Evolutionary conservation across 116 monocot genomes (phyloP).

Genomic region (Zostera marina): DNA sequence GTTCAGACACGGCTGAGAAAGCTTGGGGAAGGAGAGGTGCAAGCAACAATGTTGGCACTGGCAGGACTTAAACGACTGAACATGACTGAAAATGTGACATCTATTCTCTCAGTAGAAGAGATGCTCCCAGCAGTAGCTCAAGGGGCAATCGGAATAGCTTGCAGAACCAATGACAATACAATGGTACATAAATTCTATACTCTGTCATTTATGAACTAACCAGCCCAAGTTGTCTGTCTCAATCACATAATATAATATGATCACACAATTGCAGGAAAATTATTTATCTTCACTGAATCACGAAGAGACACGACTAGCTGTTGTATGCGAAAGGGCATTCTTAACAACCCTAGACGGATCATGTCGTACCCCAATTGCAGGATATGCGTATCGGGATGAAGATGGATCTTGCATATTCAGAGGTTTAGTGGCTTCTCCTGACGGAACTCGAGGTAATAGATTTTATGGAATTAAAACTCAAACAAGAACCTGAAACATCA

Average conservation of each 20-base stretch:
- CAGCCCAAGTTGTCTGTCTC: too few relatives aligned
- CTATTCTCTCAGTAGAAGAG: slow-evolving; percentile 65
- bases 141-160: slow-evolving; percentile 98
- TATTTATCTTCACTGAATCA: slow-evolving; percentile 71
- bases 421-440: slow-evolving; percentile 87
- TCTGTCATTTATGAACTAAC: too few relatives aligned
- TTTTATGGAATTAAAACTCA: neutral
- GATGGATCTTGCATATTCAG: slow-evolving; percentile 69
- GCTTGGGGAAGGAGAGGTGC: slow-evolving; percentile 75
- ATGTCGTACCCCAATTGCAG: slow-evolving; percentile 91
- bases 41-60: slow-evolving; percentile 76
- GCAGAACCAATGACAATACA: slow-evolving; percentile 73
- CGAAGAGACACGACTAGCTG: slow-evolving; percentile 85
- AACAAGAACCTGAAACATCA: neutral
- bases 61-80: slow-evolving; percentile 81
- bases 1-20: slow-evolving; percentile 89
- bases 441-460: slow-evolving; percentile 68
- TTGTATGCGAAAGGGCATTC: slow-evolving; percentile 86
- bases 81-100: slow-evolving; percentile 77
- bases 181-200: slow-evolving; percentile 31
- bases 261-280: slow-evolving; percentile 27
- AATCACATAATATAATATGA: too few relatives aligned
- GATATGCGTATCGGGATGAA: slow-evolving; percentile 51
- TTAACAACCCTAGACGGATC: slow-evolving; percentile 72
- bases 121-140: slow-evolving; percentile 98